phyloP scores from a whole-genome alignment of 768 basidiomycete genomes.

The Lentinula aciculospora region DNA sequence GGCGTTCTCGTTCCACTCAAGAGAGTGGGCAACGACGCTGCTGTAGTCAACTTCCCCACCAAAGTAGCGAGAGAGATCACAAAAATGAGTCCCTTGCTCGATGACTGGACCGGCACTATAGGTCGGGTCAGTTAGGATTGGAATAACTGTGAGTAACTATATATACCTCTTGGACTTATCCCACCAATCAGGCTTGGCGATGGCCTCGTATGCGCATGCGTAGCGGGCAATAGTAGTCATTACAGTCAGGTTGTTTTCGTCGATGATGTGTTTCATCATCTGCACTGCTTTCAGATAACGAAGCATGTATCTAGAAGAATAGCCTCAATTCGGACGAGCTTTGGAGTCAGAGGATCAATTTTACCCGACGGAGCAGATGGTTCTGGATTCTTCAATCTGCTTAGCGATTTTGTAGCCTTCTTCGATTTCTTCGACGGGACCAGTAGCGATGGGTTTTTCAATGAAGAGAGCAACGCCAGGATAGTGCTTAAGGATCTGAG shows the following conservation, averaged over 20 bases:
- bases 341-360: slow-evolving; percentile 4
- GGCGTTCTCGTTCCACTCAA: slow-evolving; percentile 90
- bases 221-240: slow-evolving; percentile 97
- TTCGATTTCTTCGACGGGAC: slow-evolving; percentile 59
- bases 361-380: slow-evolving; percentile 86
- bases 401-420: slow-evolving; percentile 71
- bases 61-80: slow-evolving; percentile 94
- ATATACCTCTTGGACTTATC: slow-evolving; percentile 76
- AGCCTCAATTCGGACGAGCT: background rate
- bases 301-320: slow-evolving; percentile 71
- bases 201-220: slow-evolving; percentile 79
- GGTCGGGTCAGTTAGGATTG: background rate
- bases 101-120: slow-evolving; percentile 73
- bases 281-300: slow-evolving; percentile 92
- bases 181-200: slow-evolving; percentile 89
- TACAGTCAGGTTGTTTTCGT: slow-evolving; percentile 89
- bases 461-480: slow-evolving; percentile 87
- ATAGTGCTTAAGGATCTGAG: slow-evolving; percentile 82
- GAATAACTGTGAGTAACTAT: background rate
- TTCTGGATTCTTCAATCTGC: slow-evolving; percentile 59
- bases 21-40: slow-evolving; percentile 75
- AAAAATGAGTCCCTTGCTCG: slow-evolving; percentile 96
- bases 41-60: slow-evolving; percentile 91
- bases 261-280: slow-evolving; percentile 93
- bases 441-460: slow-evolving; percentile 90